Evolutionary conservation across 352 stramenopile species (phyloP).

Genomic region (Pilasporangium apinafurcum): DNA sequence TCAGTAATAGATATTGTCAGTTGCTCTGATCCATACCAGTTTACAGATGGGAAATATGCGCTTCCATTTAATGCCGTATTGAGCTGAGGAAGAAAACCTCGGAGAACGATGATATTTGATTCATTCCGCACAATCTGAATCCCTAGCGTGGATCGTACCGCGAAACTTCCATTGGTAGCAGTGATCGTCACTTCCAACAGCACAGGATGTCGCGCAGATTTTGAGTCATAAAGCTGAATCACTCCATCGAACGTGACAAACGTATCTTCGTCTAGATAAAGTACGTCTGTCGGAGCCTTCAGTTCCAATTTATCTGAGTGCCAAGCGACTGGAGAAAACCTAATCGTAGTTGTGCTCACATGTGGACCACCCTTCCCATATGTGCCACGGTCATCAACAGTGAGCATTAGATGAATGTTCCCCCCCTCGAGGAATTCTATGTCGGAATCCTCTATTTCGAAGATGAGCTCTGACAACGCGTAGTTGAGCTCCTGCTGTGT

Average conservation of each 20-base stretch:
- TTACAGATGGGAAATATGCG: slow-evolving; percentile 27
- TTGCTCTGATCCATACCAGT: slow-evolving; percentile 63
- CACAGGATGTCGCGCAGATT: slow-evolving; percentile 10
- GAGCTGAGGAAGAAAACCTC: slow-evolving; percentile 39
- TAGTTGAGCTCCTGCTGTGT: slow-evolving; percentile 28
- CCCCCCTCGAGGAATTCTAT: slow-evolving; percentile 10
- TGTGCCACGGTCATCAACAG: slow-evolving; percentile 46
- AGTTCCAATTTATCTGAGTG: slow-evolving; percentile 17
- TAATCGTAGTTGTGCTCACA: slow-evolving; percentile 21
- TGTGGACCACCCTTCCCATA: slow-evolving; percentile 43
- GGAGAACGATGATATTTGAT: slow-evolving; percentile 18
- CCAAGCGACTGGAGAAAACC: slow-evolving; percentile 23
- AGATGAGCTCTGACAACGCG: slow-evolving; percentile 33
- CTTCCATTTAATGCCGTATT: slow-evolving; percentile 48
- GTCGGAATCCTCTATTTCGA: slow-evolving; percentile 28
- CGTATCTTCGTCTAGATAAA: slow-evolving; percentile 33
- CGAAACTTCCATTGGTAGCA: slow-evolving; percentile 18
- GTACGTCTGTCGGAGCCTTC: slow-evolving; percentile 12
- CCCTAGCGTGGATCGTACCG: slow-evolving; percentile 5
- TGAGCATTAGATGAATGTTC: slow-evolving; percentile 39
- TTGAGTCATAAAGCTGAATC: slow-evolving; percentile 20
- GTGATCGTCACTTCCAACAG: slow-evolving; percentile 26
- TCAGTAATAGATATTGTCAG: slow-evolving; percentile 27
- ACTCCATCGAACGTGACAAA: slow-evolving; percentile 17
- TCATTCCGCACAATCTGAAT: slow-evolving; percentile 25